These are phyloP conservation scores for Eucalyptus pauciflora DNA, from an alignment of 345 rosid species.

Conservation along the genomic window DNA sequence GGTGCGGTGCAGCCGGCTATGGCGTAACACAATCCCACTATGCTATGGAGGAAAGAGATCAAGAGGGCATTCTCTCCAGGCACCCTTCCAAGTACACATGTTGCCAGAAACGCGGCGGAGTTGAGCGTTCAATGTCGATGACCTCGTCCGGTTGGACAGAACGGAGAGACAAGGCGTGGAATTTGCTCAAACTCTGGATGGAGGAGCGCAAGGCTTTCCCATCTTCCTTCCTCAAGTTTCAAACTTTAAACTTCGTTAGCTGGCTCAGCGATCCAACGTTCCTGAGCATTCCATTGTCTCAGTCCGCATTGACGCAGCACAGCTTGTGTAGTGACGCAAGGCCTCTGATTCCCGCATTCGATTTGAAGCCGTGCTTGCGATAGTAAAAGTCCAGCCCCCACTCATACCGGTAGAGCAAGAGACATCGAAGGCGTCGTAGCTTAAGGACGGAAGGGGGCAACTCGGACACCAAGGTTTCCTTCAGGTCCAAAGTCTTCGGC, in stretches of 20 bases:
- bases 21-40: not conserved
- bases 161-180: not conserved
- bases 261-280: not conserved
- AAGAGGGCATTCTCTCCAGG: not conserved
- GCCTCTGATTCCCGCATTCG: not conserved
- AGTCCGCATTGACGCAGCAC: not conserved
- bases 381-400: not conserved
- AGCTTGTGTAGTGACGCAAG: not conserved
- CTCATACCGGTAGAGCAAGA: not conserved
- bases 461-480: not conserved
- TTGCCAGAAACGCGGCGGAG: not conserved
- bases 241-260: not conserved
- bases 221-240: not conserved
- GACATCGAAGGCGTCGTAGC: not conserved
- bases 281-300: not conserved
- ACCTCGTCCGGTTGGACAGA: not conserved
- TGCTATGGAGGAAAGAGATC: not conserved
- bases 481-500: not conserved
- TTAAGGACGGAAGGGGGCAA: not conserved
- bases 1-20: not conserved
- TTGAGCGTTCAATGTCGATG: not conserved
- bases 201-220: not conserved
- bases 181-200: not conserved
- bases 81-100: not conserved
- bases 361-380: not conserved